Evolutionary conservation across 2,329 filamentous ascomycete species (phyloP), one percentile per base, ranked within the genome.

Genomic region (Penicillium thymicola): DNA sequence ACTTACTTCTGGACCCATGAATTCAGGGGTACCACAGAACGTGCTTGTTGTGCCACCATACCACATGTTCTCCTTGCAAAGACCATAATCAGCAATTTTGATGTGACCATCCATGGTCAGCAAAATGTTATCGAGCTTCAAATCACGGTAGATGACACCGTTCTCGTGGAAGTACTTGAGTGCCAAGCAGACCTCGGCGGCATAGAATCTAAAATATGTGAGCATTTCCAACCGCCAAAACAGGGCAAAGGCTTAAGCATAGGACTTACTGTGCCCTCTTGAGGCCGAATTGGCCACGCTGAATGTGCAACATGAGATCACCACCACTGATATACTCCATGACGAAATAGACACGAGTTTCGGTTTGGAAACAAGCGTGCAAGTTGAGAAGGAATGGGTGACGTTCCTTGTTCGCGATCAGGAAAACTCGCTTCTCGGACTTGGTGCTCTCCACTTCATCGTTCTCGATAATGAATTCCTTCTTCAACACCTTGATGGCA

Each of bases 1-100:
- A 54, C 80, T 69, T 81, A 95, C 91, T 82, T 99, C 94, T 9
- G 94, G 94, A 9, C 94, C 94, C 94, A 99, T 99, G 65, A 99
- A 99, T 72, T 99, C 94, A 16, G 94, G 94, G n/a, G 94, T 99
- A 75, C 94, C 94, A 72, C 94, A 99, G 80, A 99, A 99, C 8
- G 94, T 99, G 77, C 92, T 93, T 0, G 94, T 99, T 2, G 90
- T 97, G 54, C 90, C 93, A 42, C 92, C 92, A 72, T 95, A 99
- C 92, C 93, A 99, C 94, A 99, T 99, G 67, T 99, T 92, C 73
- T 99, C 94, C 77, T 99, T 99, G 80, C 95, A 99, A 47, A 99
- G 85, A 85, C 94, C 94, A 73, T 96, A 99, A 82, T 99, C 94
- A 51, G 85, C 94, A 81, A 99, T 92, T 82, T 97, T 97, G 81